phyloP scores from a whole-genome alignment of 2,329 filamentous ascomycete species.

The Beauveria brongniartii region DNA sequence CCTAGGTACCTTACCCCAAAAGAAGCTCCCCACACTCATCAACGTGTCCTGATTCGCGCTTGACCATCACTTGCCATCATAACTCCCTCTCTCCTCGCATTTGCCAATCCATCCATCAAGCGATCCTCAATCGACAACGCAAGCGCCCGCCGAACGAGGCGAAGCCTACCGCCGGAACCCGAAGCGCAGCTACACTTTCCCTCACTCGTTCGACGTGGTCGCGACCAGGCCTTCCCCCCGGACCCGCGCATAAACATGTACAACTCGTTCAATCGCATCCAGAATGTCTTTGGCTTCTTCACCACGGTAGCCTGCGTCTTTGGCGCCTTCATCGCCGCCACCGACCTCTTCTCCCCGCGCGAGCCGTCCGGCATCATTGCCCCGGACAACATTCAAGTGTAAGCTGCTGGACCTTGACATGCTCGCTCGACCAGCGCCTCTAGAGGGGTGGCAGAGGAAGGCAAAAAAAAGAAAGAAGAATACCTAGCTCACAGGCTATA shows the following conservation, averaged over 20 bases:
- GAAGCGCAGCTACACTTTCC: neutral
- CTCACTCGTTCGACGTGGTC: neutral
- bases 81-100: slow-evolving; percentile 7
- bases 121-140: neutral
- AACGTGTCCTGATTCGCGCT: slow-evolving; percentile 12
- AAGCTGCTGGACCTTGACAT: slow-evolving; percentile 25
- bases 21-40: neutral
- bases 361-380: slow-evolving; percentile 55
- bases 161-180: neutral
- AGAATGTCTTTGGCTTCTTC: slow-evolving; percentile 97
- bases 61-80: neutral
- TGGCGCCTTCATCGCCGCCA: slow-evolving; percentile 70
- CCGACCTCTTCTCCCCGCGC: slow-evolving; percentile 64
- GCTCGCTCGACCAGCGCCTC: no score
- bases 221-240: neutral
- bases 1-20: neutral
- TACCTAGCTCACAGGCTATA: slow-evolving; percentile 28
- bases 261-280: slow-evolving; percentile 72
- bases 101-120: slow-evolving; percentile 12
- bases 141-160: neutral
- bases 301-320: slow-evolving; percentile 84
- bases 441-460: no score
- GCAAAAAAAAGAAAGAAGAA: neutral
- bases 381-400: slow-evolving; percentile 80
- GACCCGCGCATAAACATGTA: slow-evolving; percentile 88